phyloP scores from a whole-genome alignment of 2,329 filamentous ascomycete genomes.

The Colletotrichum melonis region DNA sequence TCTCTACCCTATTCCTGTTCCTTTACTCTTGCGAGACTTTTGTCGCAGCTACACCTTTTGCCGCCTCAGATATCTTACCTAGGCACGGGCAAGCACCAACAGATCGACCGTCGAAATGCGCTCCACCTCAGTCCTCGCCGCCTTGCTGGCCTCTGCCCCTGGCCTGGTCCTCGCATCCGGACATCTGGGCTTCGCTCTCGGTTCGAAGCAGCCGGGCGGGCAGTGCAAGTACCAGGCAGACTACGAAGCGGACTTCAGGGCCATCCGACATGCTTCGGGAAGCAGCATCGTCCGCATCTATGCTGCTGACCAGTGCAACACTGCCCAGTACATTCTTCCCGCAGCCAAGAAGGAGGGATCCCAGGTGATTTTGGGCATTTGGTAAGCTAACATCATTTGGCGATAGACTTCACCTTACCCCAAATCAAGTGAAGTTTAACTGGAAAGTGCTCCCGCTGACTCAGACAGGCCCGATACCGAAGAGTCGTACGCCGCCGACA shows the following conservation, averaged over 20 bases:
- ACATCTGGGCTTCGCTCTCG: conserved; percentile 72
- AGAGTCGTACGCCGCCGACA: conserved; percentile 71
- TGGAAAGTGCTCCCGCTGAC: not conserved
- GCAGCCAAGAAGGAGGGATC: conserved; percentile 73
- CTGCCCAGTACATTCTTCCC: conserved; percentile 70
- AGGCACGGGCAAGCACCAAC: not conserved
- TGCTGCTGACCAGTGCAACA: conserved; percentile 74
- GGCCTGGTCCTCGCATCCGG: conserved; percentile 53
- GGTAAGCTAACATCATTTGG: conserved; percentile 56
- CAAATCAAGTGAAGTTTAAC: not conserved
- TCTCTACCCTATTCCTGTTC: not conserved
- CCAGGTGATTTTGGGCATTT: conserved; percentile 77
- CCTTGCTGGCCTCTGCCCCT: conserved; percentile 36
- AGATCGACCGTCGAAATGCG: not conserved
- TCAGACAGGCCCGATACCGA: conserved; percentile 67
- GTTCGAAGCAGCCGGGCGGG: conserved; percentile 70
- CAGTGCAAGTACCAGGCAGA: conserved; percentile 71
- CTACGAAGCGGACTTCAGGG: conserved; percentile 74
- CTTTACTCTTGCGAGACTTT: not conserved
- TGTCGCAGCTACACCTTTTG: not conserved
- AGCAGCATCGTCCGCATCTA: conserved; percentile 73
- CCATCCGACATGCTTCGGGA: conserved; percentile 62
- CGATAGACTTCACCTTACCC: not conserved
- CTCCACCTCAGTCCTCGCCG: conserved; percentile 3
- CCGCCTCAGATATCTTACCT: not conserved